Conservation (phyloP, 768 basidiomycete genomes). For the Botryobasidium botryosum region DNA sequence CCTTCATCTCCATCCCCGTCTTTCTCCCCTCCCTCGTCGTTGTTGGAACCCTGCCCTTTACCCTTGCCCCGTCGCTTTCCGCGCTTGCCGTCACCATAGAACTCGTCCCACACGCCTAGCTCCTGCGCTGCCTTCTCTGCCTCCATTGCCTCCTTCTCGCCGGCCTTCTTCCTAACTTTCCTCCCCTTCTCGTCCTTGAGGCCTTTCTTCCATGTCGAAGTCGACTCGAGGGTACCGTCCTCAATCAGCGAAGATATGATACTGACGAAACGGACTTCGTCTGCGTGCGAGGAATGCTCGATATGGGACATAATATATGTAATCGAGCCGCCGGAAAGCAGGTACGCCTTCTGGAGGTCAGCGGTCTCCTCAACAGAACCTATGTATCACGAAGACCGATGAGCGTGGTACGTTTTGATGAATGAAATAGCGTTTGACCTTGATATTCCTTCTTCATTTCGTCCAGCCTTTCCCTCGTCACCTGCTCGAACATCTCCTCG, state of each 20-base stretch:
- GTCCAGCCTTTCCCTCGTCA: conserved; percentile 73
- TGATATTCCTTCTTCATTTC: conserved; percentile 92
- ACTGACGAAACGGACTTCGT: conserved; percentile 70
- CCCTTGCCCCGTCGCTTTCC: conserved; percentile 39
- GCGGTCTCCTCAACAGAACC: conserved; percentile 72
- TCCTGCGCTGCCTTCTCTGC: conserved; percentile 70
- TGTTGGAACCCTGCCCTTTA: conserved; percentile 23
- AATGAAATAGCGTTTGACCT: too few relatives aligned
- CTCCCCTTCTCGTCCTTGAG: conserved; percentile 68
- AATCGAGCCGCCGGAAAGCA: conserved; percentile 52
- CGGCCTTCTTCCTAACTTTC: conserved; percentile 53
- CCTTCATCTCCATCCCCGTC: not conserved
- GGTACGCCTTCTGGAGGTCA: conserved; percentile 65
- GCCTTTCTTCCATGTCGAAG: conserved; percentile 48
- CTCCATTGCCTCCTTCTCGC: conserved; percentile 64
- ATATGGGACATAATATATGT: conserved; percentile 69
- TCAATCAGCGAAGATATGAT: conserved; percentile 51
- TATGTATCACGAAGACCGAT: conserved; percentile 18
- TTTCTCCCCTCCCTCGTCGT: not conserved
- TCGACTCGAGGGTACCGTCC: conserved; percentile 36
- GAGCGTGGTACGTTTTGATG: not conserved
- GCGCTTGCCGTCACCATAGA: conserved; percentile 61
- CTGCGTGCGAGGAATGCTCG: conserved; percentile 67
- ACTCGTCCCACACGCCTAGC: conserved; percentile 88
- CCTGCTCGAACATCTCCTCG: conserved; percentile 70